These are phyloP conservation scores for Coemansia reversa DNA, from an alignment of 192 early-diverging fungal species.

Conservation along the genomic window DNA sequence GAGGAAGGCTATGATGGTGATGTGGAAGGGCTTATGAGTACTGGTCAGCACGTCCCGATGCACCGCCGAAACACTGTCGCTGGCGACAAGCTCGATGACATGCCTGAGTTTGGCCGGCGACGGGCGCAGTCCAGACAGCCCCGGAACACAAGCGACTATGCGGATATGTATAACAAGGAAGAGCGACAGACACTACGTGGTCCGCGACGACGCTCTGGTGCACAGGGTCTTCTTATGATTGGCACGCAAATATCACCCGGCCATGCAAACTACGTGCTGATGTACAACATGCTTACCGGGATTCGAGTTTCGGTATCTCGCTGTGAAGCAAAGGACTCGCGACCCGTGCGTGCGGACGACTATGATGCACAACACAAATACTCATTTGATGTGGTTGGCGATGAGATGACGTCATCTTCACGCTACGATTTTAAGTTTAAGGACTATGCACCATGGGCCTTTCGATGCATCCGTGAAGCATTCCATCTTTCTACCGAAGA, in stretches of 20 bases:
- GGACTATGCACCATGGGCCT: conserved; percentile 98
- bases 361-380: conserved; percentile 88
- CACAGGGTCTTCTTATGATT: conserved; percentile 32
- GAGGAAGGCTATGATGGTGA: conserved; percentile 54
- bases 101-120: conserved; percentile 5
- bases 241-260: conserved; percentile 90
- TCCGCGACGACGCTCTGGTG: conserved; percentile 34
- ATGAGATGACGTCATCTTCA: conserved; percentile 92
- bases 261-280: conserved; percentile 94
- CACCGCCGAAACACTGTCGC: conserved; percentile 54
- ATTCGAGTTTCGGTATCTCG: conserved; percentile 88
- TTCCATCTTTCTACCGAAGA: conserved; percentile 90
- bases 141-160: conserved; percentile 50
- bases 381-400: conserved; percentile 93
- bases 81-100: conserved; percentile 39
- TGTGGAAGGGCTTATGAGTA: conserved; percentile 30
- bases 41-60: conserved; percentile 25
- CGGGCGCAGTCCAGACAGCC: conserved; percentile 25
- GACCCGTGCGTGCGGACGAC: conserved; percentile 73
- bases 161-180: conserved; percentile 25
- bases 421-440: conserved; percentile 99
- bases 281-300: conserved; percentile 99
- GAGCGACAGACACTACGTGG: conserved; percentile 37
- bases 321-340: conserved; percentile 78
- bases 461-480: conserved; percentile 81